Evolutionary conservation across 345 rosid species (phyloP).

Genomic region (Excoecaria agallocha): DNA sequence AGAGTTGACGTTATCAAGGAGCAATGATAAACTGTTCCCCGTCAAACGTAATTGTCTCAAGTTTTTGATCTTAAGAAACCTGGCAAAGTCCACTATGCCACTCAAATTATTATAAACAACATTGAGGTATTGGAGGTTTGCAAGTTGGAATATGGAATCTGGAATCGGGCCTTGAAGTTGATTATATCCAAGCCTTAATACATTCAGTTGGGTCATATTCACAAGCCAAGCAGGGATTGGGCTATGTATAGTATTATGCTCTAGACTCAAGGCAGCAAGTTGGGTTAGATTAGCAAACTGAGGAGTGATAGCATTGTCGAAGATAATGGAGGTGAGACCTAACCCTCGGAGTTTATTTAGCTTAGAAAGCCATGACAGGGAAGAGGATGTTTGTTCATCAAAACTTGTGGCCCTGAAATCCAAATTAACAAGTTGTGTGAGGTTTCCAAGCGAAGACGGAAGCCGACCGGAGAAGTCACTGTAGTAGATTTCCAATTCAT

Average conservation of each 20-base stretch:
- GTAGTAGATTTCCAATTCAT: background rate
- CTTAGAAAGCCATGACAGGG: background rate
- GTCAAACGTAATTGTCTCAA: background rate
- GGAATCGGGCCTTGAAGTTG: background rate
- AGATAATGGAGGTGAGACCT: background rate
- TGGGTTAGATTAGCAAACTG: background rate
- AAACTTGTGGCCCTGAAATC: background rate
- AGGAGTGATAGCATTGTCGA: background rate
- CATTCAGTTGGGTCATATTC: background rate
- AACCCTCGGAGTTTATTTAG: background rate
- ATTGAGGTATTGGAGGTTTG: background rate
- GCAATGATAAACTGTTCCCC: background rate
- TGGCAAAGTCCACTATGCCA: background rate
- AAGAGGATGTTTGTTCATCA: background rate
- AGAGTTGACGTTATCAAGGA: background rate
- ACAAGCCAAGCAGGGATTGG: background rate
- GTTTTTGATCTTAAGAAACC: background rate
- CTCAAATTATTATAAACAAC: background rate
- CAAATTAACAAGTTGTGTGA: background rate
- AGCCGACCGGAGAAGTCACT: conserved; percentile 3
- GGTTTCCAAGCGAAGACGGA: conserved; percentile 2
- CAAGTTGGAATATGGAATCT: background rate
- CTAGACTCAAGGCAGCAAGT: background rate
- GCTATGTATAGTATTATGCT: background rate
- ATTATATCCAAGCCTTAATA: background rate